Evolutionary conservation across 2,329 filamentous ascomycete species (phyloP).

Genomic region (Tolypocladium tundrense): DNA sequence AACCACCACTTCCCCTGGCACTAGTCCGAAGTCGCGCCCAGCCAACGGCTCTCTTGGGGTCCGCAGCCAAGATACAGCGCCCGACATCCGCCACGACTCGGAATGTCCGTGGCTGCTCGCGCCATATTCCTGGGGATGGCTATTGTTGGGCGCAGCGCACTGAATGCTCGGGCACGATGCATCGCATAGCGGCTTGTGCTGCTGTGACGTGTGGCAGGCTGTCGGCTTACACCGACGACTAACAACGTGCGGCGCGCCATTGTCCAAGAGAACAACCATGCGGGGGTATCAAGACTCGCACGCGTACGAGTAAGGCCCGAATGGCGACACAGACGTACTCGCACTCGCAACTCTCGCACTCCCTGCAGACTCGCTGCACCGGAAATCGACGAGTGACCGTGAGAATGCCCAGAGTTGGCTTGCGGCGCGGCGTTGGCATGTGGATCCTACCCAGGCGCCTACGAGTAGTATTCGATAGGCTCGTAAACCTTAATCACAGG

Average conservation of each 20-base stretch:
- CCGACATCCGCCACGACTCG: neutral
- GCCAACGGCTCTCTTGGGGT: neutral
- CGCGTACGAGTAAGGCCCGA: too few relatives aligned
- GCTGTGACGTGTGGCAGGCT: neutral
- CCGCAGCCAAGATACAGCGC: too few relatives aligned
- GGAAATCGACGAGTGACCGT: too few relatives aligned
- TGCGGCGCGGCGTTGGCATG: neutral
- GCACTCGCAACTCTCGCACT: too few relatives aligned
- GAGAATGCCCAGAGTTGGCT: neutral
- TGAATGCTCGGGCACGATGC: too few relatives aligned
- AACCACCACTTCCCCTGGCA: neutral
- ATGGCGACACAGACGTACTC: too few relatives aligned
- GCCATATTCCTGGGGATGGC: neutral
- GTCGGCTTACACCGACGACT: neutral
- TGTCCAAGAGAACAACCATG: neutral
- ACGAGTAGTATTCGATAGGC: neutral
- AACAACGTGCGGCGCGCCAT: neutral
- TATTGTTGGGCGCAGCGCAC: neutral
- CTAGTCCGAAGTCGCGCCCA: neutral
- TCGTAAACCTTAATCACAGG: neutral
- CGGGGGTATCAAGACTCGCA: neutral
- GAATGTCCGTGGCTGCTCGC: neutral
- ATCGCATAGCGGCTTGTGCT: too few relatives aligned
- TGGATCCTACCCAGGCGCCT: neutral
- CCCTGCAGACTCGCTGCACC: too few relatives aligned